These are phyloP conservation scores for Lunularia cruciata DNA, from an alignment of 225 moss, liverwort and hornwort genomes.

Conservation along the genomic window DNA sequence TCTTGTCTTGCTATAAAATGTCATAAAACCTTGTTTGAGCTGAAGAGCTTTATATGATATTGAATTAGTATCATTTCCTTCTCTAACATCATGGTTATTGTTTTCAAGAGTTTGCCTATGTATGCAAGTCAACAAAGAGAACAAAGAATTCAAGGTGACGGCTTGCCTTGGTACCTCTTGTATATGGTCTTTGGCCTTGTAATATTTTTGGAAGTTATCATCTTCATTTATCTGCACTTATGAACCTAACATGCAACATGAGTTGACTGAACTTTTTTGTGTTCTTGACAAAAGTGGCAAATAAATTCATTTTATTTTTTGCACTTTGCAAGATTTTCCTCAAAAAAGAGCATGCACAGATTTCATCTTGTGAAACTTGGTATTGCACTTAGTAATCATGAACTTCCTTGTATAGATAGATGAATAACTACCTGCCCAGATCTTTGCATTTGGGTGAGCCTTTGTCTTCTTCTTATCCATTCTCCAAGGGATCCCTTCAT, in stretches of 20 bases:
- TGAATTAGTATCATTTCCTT: background rate
- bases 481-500: background rate
- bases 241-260: no score
- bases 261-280: no score
- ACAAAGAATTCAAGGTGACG: constrained; percentile 87
- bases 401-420: constrained; percentile 71
- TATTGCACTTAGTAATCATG: constrained; percentile 95
- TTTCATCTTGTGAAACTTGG: constrained; percentile 88
- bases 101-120: constrained; percentile 81
- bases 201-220: no score
- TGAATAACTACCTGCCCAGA: background rate
- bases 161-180: no score
- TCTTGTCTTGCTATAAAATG: background rate
- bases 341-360: constrained; percentile 91
- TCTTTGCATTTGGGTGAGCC: background rate
- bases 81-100: background rate
- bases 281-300: background rate
- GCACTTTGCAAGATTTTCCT: constrained; percentile 71
- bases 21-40: background rate
- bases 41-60: background rate
- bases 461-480: background rate
- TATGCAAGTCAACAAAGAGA: constrained; percentile 98
- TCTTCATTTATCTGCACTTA: no score
- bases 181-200: no score
- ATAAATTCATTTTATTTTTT: background rate